Percentiles rank a stretch among this genome's conserved stretches.
Evolutionary conservation across 2,329 filamentous ascomycete genomes (phyloP).

Genomic region (Trichoderma simmonsii): DNA sequence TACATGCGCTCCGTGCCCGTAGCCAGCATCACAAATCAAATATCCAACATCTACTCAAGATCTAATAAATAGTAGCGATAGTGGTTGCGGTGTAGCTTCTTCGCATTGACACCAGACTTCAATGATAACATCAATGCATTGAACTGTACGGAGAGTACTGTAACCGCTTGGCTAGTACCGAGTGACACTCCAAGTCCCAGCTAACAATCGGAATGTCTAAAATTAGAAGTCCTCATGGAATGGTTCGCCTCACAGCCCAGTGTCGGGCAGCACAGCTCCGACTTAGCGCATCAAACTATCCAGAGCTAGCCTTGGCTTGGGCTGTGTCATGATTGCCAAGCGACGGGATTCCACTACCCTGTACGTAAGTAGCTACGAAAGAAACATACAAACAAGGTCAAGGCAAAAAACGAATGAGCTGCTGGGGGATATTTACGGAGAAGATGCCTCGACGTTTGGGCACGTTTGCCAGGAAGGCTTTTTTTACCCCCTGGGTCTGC

Average conservation of each 20-base stretch:
- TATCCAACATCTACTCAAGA: neutral
- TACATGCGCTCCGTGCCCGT: neutral
- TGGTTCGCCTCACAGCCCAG: constrained; percentile 11
- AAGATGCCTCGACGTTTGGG: neutral
- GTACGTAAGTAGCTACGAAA: neutral
- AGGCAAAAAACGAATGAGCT: neutral
- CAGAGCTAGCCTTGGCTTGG: neutral
- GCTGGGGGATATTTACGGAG: neutral
- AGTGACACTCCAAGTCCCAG: neutral
- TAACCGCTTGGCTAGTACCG: too few species aligned
- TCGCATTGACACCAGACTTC: neutral
- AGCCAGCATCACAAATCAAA: neutral
- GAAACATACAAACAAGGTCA: neutral
- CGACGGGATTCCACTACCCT: neutral
- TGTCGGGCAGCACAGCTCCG: neutral
- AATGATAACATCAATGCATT: neutral
- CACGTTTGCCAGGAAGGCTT: neutral
- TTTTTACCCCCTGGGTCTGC: neutral
- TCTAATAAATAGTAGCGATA: neutral
- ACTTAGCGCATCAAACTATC: neutral
- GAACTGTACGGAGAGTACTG: neutral
- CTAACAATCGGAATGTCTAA: neutral
- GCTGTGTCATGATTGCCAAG: neutral
- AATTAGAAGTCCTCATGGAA: neutral
- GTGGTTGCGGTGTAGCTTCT: neutral